Evolutionary conservation across 2,329 filamentous ascomycete genomes (phyloP).

Genomic region (Xylaria polymorpha): DNA sequence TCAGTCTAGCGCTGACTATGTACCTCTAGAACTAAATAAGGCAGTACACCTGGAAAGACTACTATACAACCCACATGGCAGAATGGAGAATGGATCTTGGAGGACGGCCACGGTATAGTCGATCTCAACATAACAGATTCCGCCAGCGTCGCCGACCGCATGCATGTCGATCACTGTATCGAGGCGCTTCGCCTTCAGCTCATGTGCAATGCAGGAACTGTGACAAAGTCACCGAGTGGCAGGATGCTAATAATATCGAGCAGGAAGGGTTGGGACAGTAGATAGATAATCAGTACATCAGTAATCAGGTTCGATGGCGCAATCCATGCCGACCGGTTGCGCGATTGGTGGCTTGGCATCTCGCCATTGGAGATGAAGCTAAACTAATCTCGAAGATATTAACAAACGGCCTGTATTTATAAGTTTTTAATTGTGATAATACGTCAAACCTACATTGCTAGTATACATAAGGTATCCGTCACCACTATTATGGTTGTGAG

Average conservation of each 20-base stretch:
- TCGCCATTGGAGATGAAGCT: slow-evolving; percentile 3
- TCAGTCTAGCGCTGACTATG: neutral
- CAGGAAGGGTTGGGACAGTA: neutral
- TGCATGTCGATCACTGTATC: slow-evolving; percentile 34
- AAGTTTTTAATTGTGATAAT: neutral
- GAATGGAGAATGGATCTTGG: slow-evolving; percentile 11
- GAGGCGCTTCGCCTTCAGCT: slow-evolving; percentile 30
- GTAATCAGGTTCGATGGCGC: slow-evolving; percentile 21
- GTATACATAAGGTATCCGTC: neutral
- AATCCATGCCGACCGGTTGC: slow-evolving; percentile 13
- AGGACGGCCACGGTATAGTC: neutral
- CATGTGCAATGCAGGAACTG: slow-evolving; percentile 29
- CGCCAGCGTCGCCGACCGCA: slow-evolving; percentile 16
- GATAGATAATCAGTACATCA: too few species aligned
- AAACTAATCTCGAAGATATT: neutral
- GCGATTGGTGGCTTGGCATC: slow-evolving; percentile 4
- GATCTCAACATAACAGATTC: slow-evolving; percentile 27
- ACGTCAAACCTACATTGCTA: neutral
- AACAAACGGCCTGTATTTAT: neutral
- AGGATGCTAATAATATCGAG: slow-evolving; percentile 11
- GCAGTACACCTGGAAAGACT: slow-evolving; percentile 30
- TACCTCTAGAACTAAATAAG: slow-evolving; percentile 25
- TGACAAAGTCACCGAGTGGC: slow-evolving; percentile 16
- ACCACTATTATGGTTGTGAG: neutral
- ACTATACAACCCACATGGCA: slow-evolving; percentile 23